Conservation (phyloP, 2,329 filamentous ascomycete genomes). For the Anthostomella pinea region DNA sequence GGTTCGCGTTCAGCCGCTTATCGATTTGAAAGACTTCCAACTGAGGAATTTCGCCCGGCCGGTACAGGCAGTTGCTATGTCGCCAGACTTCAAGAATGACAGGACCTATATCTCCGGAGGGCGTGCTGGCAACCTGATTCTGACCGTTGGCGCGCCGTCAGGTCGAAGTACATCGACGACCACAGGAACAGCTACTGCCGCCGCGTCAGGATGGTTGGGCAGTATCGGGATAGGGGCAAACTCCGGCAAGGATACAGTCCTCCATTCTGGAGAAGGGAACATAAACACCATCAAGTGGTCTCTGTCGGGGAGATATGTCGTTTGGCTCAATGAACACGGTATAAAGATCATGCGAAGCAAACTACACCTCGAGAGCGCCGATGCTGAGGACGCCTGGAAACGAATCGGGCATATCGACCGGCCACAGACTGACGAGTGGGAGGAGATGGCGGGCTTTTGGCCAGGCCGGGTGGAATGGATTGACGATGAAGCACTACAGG, state of each 20-base stretch:
- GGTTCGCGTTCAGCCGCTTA: constrained; percentile 83
- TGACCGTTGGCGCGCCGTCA: constrained; percentile 76
- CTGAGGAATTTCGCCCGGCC: constrained; percentile 91
- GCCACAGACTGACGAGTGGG: constrained; percentile 83
- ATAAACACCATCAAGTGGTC: constrained; percentile 96
- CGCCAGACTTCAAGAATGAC: constrained; percentile 89
- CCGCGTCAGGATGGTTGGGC: constrained; percentile 87
- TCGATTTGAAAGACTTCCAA: constrained; percentile 86
- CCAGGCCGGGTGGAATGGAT: constrained; percentile 92
- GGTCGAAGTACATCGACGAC: constrained; percentile 88
- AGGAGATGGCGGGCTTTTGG: constrained; percentile 96
- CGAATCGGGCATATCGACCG: constrained; percentile 88
- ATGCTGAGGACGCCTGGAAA: constrained; percentile 87
- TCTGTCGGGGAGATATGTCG: constrained; percentile 83
- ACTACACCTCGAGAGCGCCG: constrained; percentile 70
- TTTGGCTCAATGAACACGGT: constrained; percentile 94
- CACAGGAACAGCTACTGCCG: constrained; percentile 74
- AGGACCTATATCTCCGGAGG: constrained; percentile 88
- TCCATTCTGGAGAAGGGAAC: constrained; percentile 88
- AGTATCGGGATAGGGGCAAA: constrained; percentile 78
- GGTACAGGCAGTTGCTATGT: constrained; percentile 88
- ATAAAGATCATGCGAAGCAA: constrained; percentile 98
- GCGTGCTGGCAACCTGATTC: constrained; percentile 78
- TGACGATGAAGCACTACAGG: constrained; percentile 75
- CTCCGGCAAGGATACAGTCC: constrained; percentile 77